phyloP scores from a whole-genome alignment of 2,329 filamentous ascomycete species.

The Tolypocladium endophyticum region DNA sequence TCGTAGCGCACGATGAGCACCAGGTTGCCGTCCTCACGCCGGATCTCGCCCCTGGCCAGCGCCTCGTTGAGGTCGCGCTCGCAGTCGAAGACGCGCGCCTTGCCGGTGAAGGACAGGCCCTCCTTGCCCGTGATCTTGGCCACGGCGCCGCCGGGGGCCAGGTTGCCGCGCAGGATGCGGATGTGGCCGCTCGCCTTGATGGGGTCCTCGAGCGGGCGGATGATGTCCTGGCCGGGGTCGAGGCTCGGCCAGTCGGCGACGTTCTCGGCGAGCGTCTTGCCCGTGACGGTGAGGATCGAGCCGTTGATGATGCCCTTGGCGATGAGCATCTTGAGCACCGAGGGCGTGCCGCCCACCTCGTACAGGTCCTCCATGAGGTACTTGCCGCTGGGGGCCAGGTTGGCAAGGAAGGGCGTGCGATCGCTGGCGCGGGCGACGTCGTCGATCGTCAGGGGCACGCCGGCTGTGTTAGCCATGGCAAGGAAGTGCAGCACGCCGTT shows the following conservation, averaged over 20 bases:
- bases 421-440: slow-evolving; percentile 74
- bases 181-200: slow-evolving; percentile 84
- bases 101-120: slow-evolving; percentile 70
- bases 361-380: slow-evolving; percentile 87
- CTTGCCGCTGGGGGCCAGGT: slow-evolving; percentile 73
- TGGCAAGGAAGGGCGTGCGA: slow-evolving; percentile 76
- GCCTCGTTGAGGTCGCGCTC: slow-evolving; percentile 70
- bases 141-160: slow-evolving; percentile 80
- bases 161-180: slow-evolving; percentile 77
- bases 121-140: slow-evolving; percentile 97
- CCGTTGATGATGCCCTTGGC: slow-evolving; percentile 68
- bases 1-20: slow-evolving; percentile 90
- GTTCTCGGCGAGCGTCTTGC: slow-evolving; percentile 74
- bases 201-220: slow-evolving; percentile 62
- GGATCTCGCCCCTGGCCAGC: slow-evolving; percentile 56
- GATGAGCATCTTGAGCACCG: slow-evolving; percentile 77
- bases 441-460: slow-evolving; percentile 65
- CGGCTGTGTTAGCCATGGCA: slow-evolving; percentile 80
- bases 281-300: slow-evolving; percentile 69
- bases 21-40: slow-evolving; percentile 54
- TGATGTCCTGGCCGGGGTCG: slow-evolving; percentile 70
- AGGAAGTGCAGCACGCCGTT: slow-evolving; percentile 85
- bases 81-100: slow-evolving; percentile 77
- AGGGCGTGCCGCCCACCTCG: slow-evolving; percentile 73
- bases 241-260: slow-evolving; percentile 67